Base-by-base conservation (phyloP, 1,284 basidiomycete species). In the Apiotrichum laibachii region DNA sequence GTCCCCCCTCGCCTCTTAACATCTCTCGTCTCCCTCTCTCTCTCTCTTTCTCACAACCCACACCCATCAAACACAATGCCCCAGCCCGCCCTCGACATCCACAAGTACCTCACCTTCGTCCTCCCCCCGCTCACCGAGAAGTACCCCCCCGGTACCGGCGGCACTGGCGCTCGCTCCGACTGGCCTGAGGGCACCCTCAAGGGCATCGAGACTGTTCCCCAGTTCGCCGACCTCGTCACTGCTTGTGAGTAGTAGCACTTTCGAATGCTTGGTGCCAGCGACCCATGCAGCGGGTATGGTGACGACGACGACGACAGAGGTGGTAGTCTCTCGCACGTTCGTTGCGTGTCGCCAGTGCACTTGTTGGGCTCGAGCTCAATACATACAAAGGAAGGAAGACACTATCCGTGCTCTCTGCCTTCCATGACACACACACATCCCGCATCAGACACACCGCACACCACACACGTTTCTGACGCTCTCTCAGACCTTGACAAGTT, bases 111-210 rank as follows among this genome's bases (percentile, higher is more conserved):
- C 57, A 50, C 65, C 43, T 65, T 67, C 26, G 66, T 65, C 42
- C 71, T 75, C 37, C 76, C 70, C 34, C 60, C 57, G 40, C 61
- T 75, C 56, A 58, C 63, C 53, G 78, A 77, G 61, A 68, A 70
- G 63, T 78, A 73, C 63, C 78, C 74, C 16, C 75, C 71, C 48
- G 72, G 76, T 18, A 74, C 75, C n/a, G 77, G 77, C 43, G 76
- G 75, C 19, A 79, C 77, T 21, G 75, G 75, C 26, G 70, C 74
- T 13, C 67, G 75, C 49, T 64, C 66, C 15, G 62, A 70, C n/a
- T 75, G 72, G 66, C 62, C 61, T 18, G 68, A 75, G 39, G 75
- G 75, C 21, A 64, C 64, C 16, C 64, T 80, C 34, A 71, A 71
- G 62, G 64, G 67, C 8, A 68, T 80, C 39, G 69, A 72, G 56